Evolutionary conservation across 2,329 filamentous ascomycete species (phyloP), one percentile per base, ranked within the genome.

Genomic region (Colletotrichum lupini): DNA sequence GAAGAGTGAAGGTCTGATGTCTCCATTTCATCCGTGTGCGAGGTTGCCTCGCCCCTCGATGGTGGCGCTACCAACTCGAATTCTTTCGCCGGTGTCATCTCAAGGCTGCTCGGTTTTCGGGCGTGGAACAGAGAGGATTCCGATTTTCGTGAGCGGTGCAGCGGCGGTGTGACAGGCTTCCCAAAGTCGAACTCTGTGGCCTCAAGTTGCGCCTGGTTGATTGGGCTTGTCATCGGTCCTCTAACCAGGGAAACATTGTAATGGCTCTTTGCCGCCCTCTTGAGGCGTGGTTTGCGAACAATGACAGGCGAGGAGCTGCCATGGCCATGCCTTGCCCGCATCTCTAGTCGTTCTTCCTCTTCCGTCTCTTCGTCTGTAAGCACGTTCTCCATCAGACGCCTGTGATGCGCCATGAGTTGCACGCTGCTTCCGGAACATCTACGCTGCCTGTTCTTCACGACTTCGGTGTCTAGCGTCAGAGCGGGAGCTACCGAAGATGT

Each of bases 341-440:
- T 84, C 75, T 87, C 85, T 2, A 84, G 76, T 4, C 80, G 80
- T 72, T 87, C 85, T 52, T 87, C 85, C 49, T 84, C 82, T 19
- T 84, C 84, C 0, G 84, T 85, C 16, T 86, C 84, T 1, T 85
- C 83, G 57, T 86, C 84, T 5, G 85, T 86, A 5, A 86, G 75
- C 3, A 79, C 82, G 19, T 81, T 80, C 14, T 86, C 84, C 4
- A 82, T 74, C 12, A 83, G 68, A 32, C 81, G 82, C 22, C 79
- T 79, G 26, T 82, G 82, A 22, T 81, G 78, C 0, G 81, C 81
- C 8, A 83, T 72, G 11, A 85, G 78, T 49, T 84, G 82, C 1
- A 90, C 76, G 73, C 85, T 89, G 55, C 87, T 85, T 5, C 84
- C 87, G 0, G 88, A 90, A 1, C 85, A 87, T 26, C 88, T 83